Conservation (phyloP, 2,329 filamentous ascomycete genomes). For the Myriosclerotinia scirpicola region DNA sequence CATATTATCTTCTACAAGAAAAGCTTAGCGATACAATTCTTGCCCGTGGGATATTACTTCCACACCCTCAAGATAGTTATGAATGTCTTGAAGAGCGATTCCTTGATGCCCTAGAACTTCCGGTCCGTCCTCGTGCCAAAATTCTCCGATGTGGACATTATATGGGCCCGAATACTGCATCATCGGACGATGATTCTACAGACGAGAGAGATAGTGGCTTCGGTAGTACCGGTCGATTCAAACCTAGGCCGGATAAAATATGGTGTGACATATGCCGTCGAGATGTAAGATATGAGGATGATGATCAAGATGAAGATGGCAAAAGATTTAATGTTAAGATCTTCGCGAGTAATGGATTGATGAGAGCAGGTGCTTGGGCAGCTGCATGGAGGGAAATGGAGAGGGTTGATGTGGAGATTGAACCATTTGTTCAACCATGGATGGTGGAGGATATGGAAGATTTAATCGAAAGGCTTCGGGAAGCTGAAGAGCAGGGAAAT, state of each 20-base stretch:
- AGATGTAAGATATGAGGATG: conserved; percentile 38
- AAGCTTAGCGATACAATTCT: conserved; percentile 72
- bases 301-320: conserved; percentile 29
- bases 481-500: conserved; percentile 24
- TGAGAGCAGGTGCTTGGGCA: conserved; percentile 87
- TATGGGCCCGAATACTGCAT: conserved; percentile 51
- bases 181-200: conserved; percentile 37
- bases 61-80: conserved; percentile 78
- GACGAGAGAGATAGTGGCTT: conserved; percentile 27
- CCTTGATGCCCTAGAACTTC: conserved; percentile 71
- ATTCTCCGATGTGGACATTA: conserved; percentile 78
- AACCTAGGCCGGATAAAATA: conserved; percentile 25
- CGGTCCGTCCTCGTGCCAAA: conserved; percentile 60
- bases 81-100: conserved; percentile 77
- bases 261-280: conserved; percentile 41
- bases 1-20: conserved; percentile 67
- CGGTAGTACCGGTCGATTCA: conserved; percentile 13
- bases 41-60: conserved; percentile 70
- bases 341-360: conserved; percentile 91
- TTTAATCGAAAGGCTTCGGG: conserved; percentile 42
- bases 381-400: conserved; percentile 99
- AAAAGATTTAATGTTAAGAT: conserved; percentile 77
- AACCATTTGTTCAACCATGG: conserved; percentile 65
- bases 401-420: conserved; percentile 90
- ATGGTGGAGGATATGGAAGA: conserved; percentile 60